These are phyloP conservation scores for Glarea lozoyensis DNA, from an alignment of 495 filamentous ascomycete genomes.

Conservation along the genomic window DNA sequence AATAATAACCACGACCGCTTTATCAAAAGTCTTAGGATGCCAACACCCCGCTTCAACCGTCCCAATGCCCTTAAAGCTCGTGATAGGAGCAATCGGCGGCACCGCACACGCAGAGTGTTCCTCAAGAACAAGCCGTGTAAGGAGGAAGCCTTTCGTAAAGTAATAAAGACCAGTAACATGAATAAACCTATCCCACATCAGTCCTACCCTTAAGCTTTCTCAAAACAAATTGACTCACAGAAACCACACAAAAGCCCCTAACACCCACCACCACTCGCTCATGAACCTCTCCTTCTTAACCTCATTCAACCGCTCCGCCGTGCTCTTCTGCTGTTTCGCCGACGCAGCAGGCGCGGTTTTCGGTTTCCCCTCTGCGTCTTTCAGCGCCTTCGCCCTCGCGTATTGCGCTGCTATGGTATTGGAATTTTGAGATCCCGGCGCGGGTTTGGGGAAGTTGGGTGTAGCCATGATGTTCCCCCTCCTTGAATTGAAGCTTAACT, in stretches of 20 bases:
- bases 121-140: conserved; percentile 84
- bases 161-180: conserved; percentile 79
- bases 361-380: conserved; percentile 32
- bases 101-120: conserved; percentile 73
- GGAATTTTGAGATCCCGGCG: conserved; percentile 17
- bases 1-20: conserved; percentile 83
- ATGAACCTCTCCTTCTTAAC: conserved; percentile 32
- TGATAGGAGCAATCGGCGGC: conserved; percentile 48
- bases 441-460: conserved; percentile 12
- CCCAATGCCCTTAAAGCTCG: conserved; percentile 22
- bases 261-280: conserved; percentile 37
- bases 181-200: conserved; percentile 34
- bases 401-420: conserved; percentile 24
- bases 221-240: conserved; percentile 22
- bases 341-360: too few species aligned
- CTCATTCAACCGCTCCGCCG: conserved; percentile 27
- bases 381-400: conserved; percentile 28
- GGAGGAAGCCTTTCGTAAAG: conserved; percentile 94
- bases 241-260: conserved; percentile 44
- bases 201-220: neutral
- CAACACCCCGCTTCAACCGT: conserved; percentile 70
- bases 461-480: conserved; percentile 7
- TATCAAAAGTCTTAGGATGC: conserved; percentile 88
- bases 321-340: conserved; percentile 22
- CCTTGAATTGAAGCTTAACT: too few species aligned